Percentiles rank a stretch among this genome's conserved stretches.
These are phyloP conservation scores for Penstemon davidsonii DNA, from an alignment of 257 asterid genomes.

Conservation along the genomic window DNA sequence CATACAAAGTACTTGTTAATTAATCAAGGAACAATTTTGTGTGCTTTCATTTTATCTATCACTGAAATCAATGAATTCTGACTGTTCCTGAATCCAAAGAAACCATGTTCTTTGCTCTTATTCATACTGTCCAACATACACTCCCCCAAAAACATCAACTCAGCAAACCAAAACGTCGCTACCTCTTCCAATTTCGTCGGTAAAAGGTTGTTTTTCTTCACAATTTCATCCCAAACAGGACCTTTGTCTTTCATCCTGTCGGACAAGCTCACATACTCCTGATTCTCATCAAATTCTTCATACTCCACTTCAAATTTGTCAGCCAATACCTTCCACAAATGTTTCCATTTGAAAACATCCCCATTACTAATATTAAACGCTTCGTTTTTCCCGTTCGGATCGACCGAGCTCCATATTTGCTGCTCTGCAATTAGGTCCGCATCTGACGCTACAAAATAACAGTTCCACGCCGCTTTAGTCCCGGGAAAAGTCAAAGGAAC, in stretches of 20 bases:
- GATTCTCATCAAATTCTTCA: constrained; percentile 30
- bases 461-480: constrained; percentile 39
- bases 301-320: constrained; percentile 31
- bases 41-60: constrained; percentile 38
- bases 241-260: constrained; percentile 41
- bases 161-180: constrained; percentile 41
- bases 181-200: constrained; percentile 36
- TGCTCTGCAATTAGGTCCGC: constrained; percentile 44
- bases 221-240: constrained; percentile 41
- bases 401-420: constrained; percentile 42
- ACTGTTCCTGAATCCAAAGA: constrained; percentile 41
- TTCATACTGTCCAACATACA: constrained; percentile 41
- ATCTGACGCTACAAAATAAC: constrained; percentile 33
- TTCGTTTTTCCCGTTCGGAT: constrained; percentile 37
- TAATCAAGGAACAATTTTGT: constrained; percentile 39
- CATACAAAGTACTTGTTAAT: not conserved
- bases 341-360: constrained; percentile 45
- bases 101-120: constrained; percentile 45
- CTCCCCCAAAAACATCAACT: constrained; percentile 32
- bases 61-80: constrained; percentile 28
- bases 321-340: constrained; percentile 37
- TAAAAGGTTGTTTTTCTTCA: constrained; percentile 27
- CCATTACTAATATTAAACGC: constrained; percentile 44
- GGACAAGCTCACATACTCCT: constrained; percentile 32
- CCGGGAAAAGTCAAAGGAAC: constrained; percentile 34